Evolutionary conservation across 768 basidiomycete genomes (phyloP), one percentile per base, ranked within the genome.

Genomic region (Chiua virens): DNA sequence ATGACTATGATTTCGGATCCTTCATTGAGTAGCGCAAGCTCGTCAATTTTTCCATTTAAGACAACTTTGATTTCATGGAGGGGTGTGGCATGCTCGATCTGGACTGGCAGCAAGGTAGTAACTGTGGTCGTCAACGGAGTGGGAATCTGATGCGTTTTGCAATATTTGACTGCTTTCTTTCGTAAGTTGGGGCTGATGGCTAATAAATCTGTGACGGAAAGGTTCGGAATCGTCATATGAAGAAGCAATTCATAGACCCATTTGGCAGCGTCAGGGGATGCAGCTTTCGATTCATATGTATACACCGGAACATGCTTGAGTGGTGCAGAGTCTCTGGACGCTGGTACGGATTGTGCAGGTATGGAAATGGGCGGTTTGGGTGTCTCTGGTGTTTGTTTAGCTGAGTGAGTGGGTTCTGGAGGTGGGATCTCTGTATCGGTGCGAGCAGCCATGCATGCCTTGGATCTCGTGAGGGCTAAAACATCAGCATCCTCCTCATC

Each of bases 1-100:
- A 68, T 49, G 4, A 68, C 46, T 18, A 68, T 61, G 14, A 67
- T 65, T 38, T 67, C 59, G 8, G 57, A 66, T 17, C 63, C 47
- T 28, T 53, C 38, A 10, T 56, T 43, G 1, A 56, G 32, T 15
- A 56, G 8, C 0, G 13, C 42, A 8, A 11, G 11, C 15, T 53
- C 18, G 0, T 23, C 8, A 5, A 25, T 21, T 1, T 8, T 20
- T 1, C 55, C 38, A 23, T 56, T 47, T 1, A 56, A 43, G 0
- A 4, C 32, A 15, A 56, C 46, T 3, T 1, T 3, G 0, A 56
- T 37, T 11, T 56, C 47, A 1, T 4, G 2, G 0, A 53, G 43
- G 7, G 37, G 55, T 1, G 22, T 49, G 47, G 38, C 22, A 30
- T 56, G 55, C 22, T 53, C 27, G 14, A 56, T 36, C 23, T 52